A percentile compares a stretch with the other conserved stretches of the same genome.
phyloP scores from a whole-genome alignment of 169 alveolate genomes.

The Plasmodium gallinaceum region DNA sequence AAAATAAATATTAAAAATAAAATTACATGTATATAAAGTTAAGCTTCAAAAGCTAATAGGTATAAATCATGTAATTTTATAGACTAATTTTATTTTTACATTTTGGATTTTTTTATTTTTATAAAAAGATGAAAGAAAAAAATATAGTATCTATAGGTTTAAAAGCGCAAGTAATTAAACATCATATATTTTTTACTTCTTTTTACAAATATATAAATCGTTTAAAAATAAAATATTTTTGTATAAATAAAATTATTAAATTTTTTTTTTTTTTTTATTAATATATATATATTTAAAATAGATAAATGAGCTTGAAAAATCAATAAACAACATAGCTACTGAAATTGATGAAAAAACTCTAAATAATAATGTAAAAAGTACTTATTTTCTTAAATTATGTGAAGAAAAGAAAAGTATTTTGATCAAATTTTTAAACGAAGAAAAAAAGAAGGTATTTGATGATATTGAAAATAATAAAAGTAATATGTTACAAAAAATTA shows the following conservation, averaged over 20 bases:
- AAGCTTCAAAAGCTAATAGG: too few species aligned
- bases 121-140: neutral
- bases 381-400: constrained; percentile 12
- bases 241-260: neutral
- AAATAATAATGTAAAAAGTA: constrained; percentile 1
- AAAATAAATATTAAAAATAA: neutral
- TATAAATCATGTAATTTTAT: too few species aligned
- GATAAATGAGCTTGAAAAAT: constrained; percentile 35
- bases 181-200: neutral
- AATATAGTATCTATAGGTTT: constrained; percentile 16
- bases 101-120: too few species aligned
- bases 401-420: constrained; percentile 28
- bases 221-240: neutral
- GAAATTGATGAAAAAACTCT: neutral
- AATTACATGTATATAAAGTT: too few species aligned
- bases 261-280: constrained; percentile 9
- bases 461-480: constrained; percentile 29
- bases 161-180: constrained; percentile 20
- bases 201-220: neutral
- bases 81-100: too few species aligned
- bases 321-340: neutral
- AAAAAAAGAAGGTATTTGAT: constrained; percentile 30
- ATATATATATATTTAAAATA: constrained; percentile 6
- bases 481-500: constrained; percentile 27
- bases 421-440: constrained; percentile 31